Base-by-base conservation (phyloP, 192 early-diverging fungal species). In the Piromyces finnis region DNA sequence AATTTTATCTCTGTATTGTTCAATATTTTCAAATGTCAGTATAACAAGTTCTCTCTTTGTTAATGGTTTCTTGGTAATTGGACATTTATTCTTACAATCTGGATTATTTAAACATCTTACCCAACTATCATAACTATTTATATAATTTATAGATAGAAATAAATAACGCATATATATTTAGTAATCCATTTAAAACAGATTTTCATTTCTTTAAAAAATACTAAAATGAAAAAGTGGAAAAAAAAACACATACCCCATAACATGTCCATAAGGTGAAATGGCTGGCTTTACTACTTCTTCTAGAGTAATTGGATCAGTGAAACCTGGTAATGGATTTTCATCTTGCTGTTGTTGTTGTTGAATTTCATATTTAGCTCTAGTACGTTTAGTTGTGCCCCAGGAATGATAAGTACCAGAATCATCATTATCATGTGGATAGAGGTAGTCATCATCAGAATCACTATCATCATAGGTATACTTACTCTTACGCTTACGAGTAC, bases 261-360 rank as follows among this genome's bases (percentile, higher is more conserved):
- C 93, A 84, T 94, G 93, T 26, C 96, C 96, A 81, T 94, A 97
- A 77, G 94, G 95, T 51, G 95, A 96, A 77, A 98, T 97, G 5
- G 96, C 96, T 22, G 96, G 96, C 80, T 94, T 94, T 14, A 91
- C 87, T 26, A 98, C 93, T 29, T 91, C 90, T 81, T 98, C 95
- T 59, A 98, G 83, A 22, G 95, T 97, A 82, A 98, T 97, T 14
- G 96, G 96, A 84, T 98, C 96, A 41, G 94, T 92, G 83, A 98
- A 92, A 16, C 94, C 95, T 15, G 95, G 92, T 29, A 98, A 86
- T 28, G 96, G 95, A 85, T 97, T 97, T 80, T 86, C 84, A 0
- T 89, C 85, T 51, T 15, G 22, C 27, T 81, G 80, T 79, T 28
- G 85, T 80, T 26, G 15, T 41, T 29, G n/a, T n/a, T n/a, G n/a